Conservation (phyloP, 2,329 filamentous ascomycete genomes). For the Westerdykella ornata region DNA sequence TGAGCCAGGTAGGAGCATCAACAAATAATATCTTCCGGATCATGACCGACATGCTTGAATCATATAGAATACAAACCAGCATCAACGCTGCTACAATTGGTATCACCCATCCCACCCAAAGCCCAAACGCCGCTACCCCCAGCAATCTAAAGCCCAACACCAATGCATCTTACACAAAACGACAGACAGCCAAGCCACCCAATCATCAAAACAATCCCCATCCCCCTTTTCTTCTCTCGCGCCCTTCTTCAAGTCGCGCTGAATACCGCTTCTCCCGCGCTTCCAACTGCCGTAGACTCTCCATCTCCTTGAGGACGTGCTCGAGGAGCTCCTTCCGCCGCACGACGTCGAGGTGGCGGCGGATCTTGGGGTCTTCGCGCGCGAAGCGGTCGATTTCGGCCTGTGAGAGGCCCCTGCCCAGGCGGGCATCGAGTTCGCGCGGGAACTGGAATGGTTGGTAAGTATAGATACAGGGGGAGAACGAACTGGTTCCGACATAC, state of each 20-base stretch:
- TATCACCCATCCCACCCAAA: no score
- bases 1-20: no score
- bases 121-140: no score
- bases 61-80: no score
- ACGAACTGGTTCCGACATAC: constrained; percentile 17
- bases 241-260: constrained; percentile 14
- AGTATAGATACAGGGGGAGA: neutral
- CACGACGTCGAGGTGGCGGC: constrained; percentile 84
- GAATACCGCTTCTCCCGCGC: constrained; percentile 56
- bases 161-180: neutral
- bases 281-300: constrained; percentile 78
- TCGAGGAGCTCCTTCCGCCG: constrained; percentile 87
- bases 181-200: neutral
- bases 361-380: constrained; percentile 84
- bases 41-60: no score
- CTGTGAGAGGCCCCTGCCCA: constrained; percentile 72
- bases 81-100: no score
- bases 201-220: constrained; percentile 28
- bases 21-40: no score
- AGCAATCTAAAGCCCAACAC: neutral
- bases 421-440: constrained; percentile 76
- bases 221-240: constrained; percentile 23
- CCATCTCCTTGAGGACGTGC: constrained; percentile 91
- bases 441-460: constrained; percentile 55
- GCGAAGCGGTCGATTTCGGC: constrained; percentile 85